Conservation (phyloP, 2,329 filamentous ascomycete species). For the Ceratocystis harringtonii region DNA sequence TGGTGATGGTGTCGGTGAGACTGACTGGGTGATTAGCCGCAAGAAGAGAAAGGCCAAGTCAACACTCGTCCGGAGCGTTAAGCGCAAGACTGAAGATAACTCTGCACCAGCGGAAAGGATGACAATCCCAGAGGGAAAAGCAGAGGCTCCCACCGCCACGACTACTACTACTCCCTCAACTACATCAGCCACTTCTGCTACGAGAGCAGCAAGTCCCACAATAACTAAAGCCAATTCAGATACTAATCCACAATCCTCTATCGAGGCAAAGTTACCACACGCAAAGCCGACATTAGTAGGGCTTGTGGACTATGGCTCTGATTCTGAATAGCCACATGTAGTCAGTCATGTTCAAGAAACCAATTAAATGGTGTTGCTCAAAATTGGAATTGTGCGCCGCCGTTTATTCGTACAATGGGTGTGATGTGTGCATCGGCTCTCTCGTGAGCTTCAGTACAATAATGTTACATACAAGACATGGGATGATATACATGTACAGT, state of each 20-base stretch:
- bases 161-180: neutral
- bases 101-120: neutral
- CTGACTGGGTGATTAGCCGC: slow-evolving; percentile 20
- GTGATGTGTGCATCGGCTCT: neutral
- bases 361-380: neutral
- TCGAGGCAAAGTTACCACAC: neutral
- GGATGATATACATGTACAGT: slow-evolving; percentile 5
- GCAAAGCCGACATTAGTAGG: slow-evolving; percentile 22
- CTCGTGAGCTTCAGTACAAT: neutral
- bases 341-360: neutral
- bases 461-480: slow-evolving; percentile 16
- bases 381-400: neutral
- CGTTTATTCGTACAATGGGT: slow-evolving; percentile 4
- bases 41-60: slow-evolving; percentile 22
- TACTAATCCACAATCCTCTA: neutral
- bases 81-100: slow-evolving; percentile 23
- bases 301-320: slow-evolving; percentile 43
- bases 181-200: neutral
- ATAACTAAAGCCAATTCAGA: neutral
- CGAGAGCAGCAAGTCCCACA: neutral
- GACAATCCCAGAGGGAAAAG: neutral
- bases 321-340: slow-evolving; percentile 8
- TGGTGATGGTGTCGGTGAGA: slow-evolving; percentile 19
- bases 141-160: neutral
- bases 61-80: slow-evolving; percentile 23